These are phyloP conservation scores for Saccharomycopsis oosterbeekiorum DNA, from an alignment of 805 yeast genomes.

Conservation along the genomic window DNA sequence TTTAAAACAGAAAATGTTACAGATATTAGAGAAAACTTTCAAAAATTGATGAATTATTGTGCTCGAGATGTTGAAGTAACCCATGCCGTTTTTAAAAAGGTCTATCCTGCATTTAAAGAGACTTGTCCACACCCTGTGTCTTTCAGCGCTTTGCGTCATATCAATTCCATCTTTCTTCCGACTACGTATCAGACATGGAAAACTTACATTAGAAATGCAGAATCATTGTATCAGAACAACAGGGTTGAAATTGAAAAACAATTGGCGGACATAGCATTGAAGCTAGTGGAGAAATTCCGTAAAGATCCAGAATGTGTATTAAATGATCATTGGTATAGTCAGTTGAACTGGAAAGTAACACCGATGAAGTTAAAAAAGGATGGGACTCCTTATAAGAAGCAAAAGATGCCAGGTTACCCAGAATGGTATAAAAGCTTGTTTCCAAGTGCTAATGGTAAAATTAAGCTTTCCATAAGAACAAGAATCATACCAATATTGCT, in stretches of 20 bases:
- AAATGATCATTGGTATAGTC: conserved; percentile 83
- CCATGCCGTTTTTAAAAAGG: conserved; percentile 51
- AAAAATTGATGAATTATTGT: conserved; percentile 65
- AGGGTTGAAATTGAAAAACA: conserved; percentile 46
- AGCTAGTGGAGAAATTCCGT: conserved; percentile 36
- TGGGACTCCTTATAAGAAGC: conserved; percentile 61
- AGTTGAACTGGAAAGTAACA: conserved; percentile 75
- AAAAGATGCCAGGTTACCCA: conserved; percentile 83
- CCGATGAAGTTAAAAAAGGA: conserved; percentile 54
- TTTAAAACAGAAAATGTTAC: conserved; percentile 48
- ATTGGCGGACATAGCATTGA: conserved; percentile 49
- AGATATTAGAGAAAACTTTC: conserved; percentile 47
- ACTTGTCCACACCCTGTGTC: conserved; percentile 91
- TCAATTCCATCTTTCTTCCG: conserved; percentile 71
- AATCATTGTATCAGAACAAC: conserved; percentile 50
- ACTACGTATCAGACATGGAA: conserved; percentile 62
- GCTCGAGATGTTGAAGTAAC: conserved; percentile 78
- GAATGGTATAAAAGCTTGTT: conserved; percentile 75
- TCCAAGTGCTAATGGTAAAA: conserved; percentile 28
- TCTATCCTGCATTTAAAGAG: conserved; percentile 56
- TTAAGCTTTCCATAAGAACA: conserved; percentile 60
- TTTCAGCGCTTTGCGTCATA: conserved; percentile 70
- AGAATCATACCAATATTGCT: conserved; percentile 69
- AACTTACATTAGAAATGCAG: conserved; percentile 59
- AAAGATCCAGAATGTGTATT: conserved; percentile 34